Evolutionary conservation across 1,139 yeast genomes (phyloP), one percentile per base, ranked within the genome.

Genomic region (Pichia sp.): DNA sequence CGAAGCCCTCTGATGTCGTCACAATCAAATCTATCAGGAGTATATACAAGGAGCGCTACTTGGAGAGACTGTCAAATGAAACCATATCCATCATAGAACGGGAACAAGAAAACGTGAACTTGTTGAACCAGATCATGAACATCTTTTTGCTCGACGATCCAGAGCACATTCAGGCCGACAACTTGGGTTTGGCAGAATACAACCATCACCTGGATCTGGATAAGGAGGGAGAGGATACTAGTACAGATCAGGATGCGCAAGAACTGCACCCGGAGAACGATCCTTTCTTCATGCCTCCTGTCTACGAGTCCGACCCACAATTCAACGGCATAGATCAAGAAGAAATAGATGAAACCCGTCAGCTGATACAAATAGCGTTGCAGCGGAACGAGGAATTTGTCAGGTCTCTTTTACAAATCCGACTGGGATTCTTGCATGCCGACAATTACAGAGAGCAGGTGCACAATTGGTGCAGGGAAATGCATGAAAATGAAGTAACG

Each of bases 341-440:
- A 41, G 77, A 76, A 31, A 83, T 87, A 2, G 87, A 83, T 61
- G 85, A 82, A 50, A 75, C 86, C 0, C 73, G 90, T 55, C 89
- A 85, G 65, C 68, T 84, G 55, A 76, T 85, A 4, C 90, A 85
- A 61, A 81, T 85, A 49, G 87, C 87, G 0, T 72, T 90, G 52
- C 98, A 93, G 71, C 78, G 97, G 66, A 90, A 90, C 64, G 92
- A 89, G 67, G 98, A 92, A 70, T 92, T 87, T 67, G 85, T 91
- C 54, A 79, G 95, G 64, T 87, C 91, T 60, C 75, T 93, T 67
- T 75, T 81, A 29, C 80, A 77, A 46, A 79, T 93, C 48, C 78
- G 97, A 61, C 79, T 79, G 63, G 95, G 92, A 1, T 73, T 92
- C 30, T 82, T 87, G 42, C 79, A 89, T 61, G 93, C 96, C 0